Base-by-base conservation (phyloP, 1,284 basidiomycete genomes). In the Ganoderma sinense region DNA sequence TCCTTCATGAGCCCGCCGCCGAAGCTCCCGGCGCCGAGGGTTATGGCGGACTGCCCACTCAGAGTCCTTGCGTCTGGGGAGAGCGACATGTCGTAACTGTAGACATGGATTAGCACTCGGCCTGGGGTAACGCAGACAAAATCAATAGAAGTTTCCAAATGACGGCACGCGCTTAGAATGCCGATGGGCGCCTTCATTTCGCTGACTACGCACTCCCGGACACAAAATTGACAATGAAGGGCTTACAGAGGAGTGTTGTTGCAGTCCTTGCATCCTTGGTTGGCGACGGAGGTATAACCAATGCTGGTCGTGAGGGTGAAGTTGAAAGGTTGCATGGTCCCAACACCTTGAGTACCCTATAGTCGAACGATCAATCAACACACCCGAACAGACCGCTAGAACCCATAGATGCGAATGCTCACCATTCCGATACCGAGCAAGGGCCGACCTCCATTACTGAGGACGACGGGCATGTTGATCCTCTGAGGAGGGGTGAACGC, bases 241-340 rank as follows among this genome's bases (percentile, higher is more conserved):
- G n/a, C 59, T 40, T 43, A 61, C 59, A 40, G 59, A 41, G 40
- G 23, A 14, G 39, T 61, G 23, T 61, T 40, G 26, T 48, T 74
- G 69, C 82, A 84, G 10, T 77, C 74, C 51, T 68, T 68, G 68
- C 83, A 84, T 20, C 70, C 69, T 14, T 74, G 68, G 13, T 81
- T 82, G 11, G 81, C 82, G 20, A 84, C 82, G 13, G 78, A 76
- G 2, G 77, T 79, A 45, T 79, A 80, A 11, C 81, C 82, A 0
- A 81, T 80, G 56, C 81, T 80, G 8, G 81, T 83, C 5, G 82
- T 78, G n/a, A 85, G 66, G 36, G 81, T 81, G 67, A 84, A 82
- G 64, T 77, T 77, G 75, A 84, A 82, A 45, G 79, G 71, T 72
- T 84, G 83, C 5, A 77, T 72, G 33, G 75, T 39, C 69, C 78